Evolutionary conservation across 169 alveolate species (phyloP).

Genomic region (Plasmodium knowlesi): DNA sequence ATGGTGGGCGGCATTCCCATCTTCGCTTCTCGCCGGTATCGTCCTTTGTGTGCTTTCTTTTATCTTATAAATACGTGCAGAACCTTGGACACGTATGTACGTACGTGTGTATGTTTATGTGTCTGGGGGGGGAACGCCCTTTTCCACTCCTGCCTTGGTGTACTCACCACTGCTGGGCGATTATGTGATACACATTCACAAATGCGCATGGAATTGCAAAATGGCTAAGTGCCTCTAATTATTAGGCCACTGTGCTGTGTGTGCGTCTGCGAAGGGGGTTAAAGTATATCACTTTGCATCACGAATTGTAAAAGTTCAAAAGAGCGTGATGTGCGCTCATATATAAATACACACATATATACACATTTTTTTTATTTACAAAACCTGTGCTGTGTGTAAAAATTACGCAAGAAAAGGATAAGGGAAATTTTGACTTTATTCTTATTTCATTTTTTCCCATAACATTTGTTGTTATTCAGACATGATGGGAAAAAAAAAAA

Average conservation of each 20-base stretch:
- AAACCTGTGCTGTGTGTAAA: neutral
- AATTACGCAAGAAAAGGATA: neutral
- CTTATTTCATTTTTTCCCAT: neutral
- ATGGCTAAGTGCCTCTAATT: neutral
- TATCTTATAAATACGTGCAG: neutral
- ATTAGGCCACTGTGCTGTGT: neutral
- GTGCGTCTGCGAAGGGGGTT: neutral
- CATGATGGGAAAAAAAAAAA: neutral
- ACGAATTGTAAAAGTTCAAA: neutral
- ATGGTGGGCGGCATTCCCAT: constrained; percentile 56
- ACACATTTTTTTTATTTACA: neutral
- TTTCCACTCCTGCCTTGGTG: neutral
- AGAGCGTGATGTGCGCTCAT: neutral
- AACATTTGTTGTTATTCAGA: neutral
- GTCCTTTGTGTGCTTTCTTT: neutral
- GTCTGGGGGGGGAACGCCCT: neutral
- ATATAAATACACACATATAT: neutral
- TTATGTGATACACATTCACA: neutral
- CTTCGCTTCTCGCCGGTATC: neutral
- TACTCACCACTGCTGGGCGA: neutral
- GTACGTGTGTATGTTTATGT: neutral
- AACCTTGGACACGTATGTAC: neutral
- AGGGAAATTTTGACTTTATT: neutral
- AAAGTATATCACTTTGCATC: neutral
- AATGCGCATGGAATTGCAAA: neutral